Evolutionary conservation across 495 filamentous ascomycete species (phyloP), one percentile per base, ranked within the genome.

Genomic region (Aspergillus indologenus): DNA sequence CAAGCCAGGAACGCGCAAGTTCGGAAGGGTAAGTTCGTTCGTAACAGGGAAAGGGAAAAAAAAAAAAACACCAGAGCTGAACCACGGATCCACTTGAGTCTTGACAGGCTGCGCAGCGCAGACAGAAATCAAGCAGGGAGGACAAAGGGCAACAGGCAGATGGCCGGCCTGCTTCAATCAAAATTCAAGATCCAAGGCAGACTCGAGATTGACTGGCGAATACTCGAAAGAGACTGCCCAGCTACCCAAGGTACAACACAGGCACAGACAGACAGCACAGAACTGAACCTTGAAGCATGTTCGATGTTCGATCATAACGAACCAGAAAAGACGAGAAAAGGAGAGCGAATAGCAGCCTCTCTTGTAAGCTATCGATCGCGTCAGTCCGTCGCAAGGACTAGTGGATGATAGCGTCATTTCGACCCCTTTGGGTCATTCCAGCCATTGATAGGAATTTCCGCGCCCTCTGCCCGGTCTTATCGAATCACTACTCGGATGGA

Each of bases 11-110:
- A 51, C 48, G 48, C 23, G 48, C 47, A 50, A 40, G 34, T 9
- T 40, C 34, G 34, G 34, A 40, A 40, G 34, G n/a, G 5, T 48
- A 42, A 54, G 12, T 22, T 21, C 18, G 29, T 34, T 42, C 21
- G 29, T 34, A 54, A 57, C 45, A 42, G 46, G 54, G 24, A 57
- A 49, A 61, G 49, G 20, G 29, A 51, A 23, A 44, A 60, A 24
- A 34, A 42, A 42, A 47, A 20, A 31, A 29, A 48, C 24, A 31
- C 8, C 12, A 1, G 3, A 51, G 50, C 43, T 54, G 56, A 59
- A 59, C 56, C 56, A 53, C 52, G 56, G 56, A 58, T 54, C 52
- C 52, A 54, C 52, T 9, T 29, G 4, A 29, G 26, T 29, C 26
- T 9, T 19, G 45, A 18, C 18, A 34, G n/a, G 55, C 19, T 29